These are phyloP conservation scores for Aspergillus nomiae DNA, from an alignment of 2,329 filamentous ascomycete genomes.

Conservation along the genomic window DNA sequence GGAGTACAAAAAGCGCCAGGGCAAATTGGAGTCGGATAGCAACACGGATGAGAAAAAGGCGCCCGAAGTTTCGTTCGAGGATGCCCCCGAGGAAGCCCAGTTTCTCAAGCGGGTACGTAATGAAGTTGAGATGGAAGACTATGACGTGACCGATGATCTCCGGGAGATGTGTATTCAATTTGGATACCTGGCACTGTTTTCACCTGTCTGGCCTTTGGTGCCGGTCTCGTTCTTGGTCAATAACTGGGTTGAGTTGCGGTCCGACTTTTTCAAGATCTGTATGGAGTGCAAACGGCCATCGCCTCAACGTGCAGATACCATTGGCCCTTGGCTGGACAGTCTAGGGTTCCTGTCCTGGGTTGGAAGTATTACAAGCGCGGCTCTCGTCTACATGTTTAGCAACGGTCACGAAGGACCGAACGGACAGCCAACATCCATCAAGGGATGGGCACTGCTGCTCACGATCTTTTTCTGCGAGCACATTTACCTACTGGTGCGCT, in stretches of 20 bases:
- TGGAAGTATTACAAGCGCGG: conserved; percentile 83
- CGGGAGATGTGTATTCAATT: conserved; percentile 92
- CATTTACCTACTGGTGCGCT: conserved; percentile 77
- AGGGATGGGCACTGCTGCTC: conserved; percentile 77
- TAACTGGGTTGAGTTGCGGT: conserved; percentile 94
- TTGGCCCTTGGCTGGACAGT: conserved; percentile 90
- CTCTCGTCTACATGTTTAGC: conserved; percentile 87
- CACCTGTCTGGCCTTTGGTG: conserved; percentile 89
- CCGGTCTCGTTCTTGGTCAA: conserved; percentile 88
- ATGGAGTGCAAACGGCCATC: conserved; percentile 85
- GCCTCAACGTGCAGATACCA: conserved; percentile 87
- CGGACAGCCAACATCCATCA: conserved; percentile 61
- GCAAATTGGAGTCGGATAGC: conserved; percentile 21
- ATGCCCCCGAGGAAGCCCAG: conserved; percentile 74
- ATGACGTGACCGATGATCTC: conserved; percentile 88
- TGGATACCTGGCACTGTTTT: conserved; percentile 90
- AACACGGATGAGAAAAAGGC: conserved; percentile 26
- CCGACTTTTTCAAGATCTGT: conserved; percentile 94
- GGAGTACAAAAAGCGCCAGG: conserved; percentile 32
- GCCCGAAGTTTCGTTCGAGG: conserved; percentile 53
- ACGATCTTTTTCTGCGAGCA: conserved; percentile 87
- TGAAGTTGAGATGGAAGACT: conserved; percentile 81
- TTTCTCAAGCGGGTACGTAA: conserved; percentile 83
- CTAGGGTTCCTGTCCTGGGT: conserved; percentile 91
- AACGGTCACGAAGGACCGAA: conserved; percentile 57